A percentile compares a stretch with the other conserved stretches of the same genome.
phyloP scores from a whole-genome alignment of 106 monocot species.

The Dioscorea dumetorum region DNA sequence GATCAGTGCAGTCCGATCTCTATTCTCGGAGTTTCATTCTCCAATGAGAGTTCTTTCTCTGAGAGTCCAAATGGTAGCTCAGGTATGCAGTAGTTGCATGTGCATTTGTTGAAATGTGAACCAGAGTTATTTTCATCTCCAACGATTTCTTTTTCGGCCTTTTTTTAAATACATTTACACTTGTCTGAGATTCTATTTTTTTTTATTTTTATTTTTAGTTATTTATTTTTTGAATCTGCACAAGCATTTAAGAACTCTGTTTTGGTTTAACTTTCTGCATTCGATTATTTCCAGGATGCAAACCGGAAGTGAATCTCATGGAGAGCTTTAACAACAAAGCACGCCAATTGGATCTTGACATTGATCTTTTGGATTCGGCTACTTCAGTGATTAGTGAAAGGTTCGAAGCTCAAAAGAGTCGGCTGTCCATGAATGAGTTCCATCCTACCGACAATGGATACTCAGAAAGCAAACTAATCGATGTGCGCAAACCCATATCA shows the following conservation, averaged over 20 bases:
- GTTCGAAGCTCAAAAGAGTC: neutral
- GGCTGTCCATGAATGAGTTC: neutral
- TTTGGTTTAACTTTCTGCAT: neutral
- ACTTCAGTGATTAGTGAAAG: constrained; percentile 17
- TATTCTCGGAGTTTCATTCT: constrained; percentile 80
- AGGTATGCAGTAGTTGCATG: constrained; percentile 20
- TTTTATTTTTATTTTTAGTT: too few species aligned
- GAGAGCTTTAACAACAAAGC: constrained; percentile 8
- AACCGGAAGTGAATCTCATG: constrained; percentile 6
- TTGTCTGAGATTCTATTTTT: neutral
- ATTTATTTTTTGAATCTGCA: too few species aligned
- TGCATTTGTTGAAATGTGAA: too few species aligned
- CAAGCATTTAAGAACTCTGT: neutral
- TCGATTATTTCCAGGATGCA: constrained; percentile 19
- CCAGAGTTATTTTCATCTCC: neutral
- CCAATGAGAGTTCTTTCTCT: constrained; percentile 56
- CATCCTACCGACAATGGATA: neutral
- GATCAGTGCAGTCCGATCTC: constrained; percentile 82
- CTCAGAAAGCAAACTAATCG: constrained; percentile 4
- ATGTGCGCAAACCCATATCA: constrained; percentile 26
- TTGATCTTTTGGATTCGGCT: constrained; percentile 51
- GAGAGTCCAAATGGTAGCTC: constrained; percentile 35
- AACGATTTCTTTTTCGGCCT: too few species aligned
- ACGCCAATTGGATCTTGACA: constrained; percentile 13
- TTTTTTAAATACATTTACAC: too few species aligned